Evolutionary conservation across 1,139 yeast genomes (phyloP).

Genomic region (Geotrichum klebahnii): DNA sequence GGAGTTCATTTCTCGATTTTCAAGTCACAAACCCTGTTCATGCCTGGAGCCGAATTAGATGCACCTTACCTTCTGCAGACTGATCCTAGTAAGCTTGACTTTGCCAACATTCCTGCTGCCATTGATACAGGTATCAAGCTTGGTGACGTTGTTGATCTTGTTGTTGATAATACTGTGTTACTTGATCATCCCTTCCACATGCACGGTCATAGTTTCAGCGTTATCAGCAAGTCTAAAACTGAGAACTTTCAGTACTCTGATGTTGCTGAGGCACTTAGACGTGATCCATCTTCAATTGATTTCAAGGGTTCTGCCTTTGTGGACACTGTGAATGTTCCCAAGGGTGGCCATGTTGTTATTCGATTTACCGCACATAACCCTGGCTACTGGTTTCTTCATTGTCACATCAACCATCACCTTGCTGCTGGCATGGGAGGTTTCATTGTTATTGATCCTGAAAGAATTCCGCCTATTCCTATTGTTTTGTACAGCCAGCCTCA

Average conservation of each 20-base stretch:
- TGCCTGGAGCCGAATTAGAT: slow-evolving; percentile 12
- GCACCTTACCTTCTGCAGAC: slow-evolving; percentile 13
- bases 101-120: slow-evolving; percentile 21
- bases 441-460: slow-evolving; percentile 32
- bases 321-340: slow-evolving; percentile 62
- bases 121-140: slow-evolving; percentile 29
- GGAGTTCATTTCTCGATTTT: slow-evolving; percentile 37
- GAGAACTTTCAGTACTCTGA: slow-evolving; percentile 15
- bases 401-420: slow-evolving; percentile 43
- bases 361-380: slow-evolving; percentile 25
- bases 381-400: slow-evolving; percentile 39
- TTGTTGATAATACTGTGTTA: slow-evolving; percentile 35
- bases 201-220: slow-evolving; percentile 41
- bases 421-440: slow-evolving; percentile 43
- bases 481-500: slow-evolving; percentile 17
- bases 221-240: slow-evolving; percentile 24
- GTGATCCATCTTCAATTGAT: slow-evolving; percentile 56
- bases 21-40: slow-evolving; percentile 17
- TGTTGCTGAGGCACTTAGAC: slow-evolving; percentile 36
- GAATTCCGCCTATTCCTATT: slow-evolving; percentile 15
- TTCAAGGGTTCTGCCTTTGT: slow-evolving; percentile 8
- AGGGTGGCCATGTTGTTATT: slow-evolving; percentile 29
- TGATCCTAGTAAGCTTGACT: slow-evolving; percentile 14
- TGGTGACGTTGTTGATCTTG: slow-evolving; percentile 39
- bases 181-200: slow-evolving; percentile 42